phyloP scores from a whole-genome alignment of 2,329 filamentous ascomycete species.

The Aphanocladium album region DNA sequence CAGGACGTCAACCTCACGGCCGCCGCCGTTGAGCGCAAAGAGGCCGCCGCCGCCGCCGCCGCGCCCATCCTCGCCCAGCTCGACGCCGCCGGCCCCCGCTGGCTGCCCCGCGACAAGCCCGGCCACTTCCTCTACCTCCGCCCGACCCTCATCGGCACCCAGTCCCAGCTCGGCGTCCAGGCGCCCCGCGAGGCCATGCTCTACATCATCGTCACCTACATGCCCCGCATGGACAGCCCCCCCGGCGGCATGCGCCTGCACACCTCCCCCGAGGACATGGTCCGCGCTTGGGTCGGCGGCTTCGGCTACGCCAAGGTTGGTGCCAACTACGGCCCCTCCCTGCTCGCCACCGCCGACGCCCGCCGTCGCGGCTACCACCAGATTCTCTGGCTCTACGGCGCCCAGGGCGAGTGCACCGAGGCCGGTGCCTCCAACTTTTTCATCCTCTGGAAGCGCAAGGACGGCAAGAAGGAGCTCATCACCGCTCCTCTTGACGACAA shows the following conservation, averaged over 20 bases:
- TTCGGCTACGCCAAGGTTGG: slow-evolving; percentile 91
- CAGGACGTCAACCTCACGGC: slow-evolving; percentile 49
- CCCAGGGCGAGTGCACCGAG: slow-evolving; percentile 75
- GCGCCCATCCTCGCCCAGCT: slow-evolving; percentile 53
- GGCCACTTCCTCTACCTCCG: slow-evolving; percentile 78
- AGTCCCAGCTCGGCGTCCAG: slow-evolving; percentile 74
- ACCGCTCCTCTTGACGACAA: slow-evolving; percentile 79
- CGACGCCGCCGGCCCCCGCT: slow-evolving; percentile 65
- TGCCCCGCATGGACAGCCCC: slow-evolving; percentile 51
- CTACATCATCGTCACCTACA: slow-evolving; percentile 69
- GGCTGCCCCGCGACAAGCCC: slow-evolving; percentile 66
- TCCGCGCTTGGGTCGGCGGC: slow-evolving; percentile 88
- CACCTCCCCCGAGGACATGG: slow-evolving; percentile 74
- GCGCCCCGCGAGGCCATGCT: slow-evolving; percentile 77
- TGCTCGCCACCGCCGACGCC: slow-evolving; percentile 75
- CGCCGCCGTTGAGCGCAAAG: slow-evolving; percentile 47
- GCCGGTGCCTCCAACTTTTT: slow-evolving; percentile 93
- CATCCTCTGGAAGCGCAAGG: slow-evolving; percentile 61
- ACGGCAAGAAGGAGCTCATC: slow-evolving; percentile 58
- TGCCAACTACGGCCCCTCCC: slow-evolving; percentile 84
- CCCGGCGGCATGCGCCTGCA: slow-evolving; percentile 64
- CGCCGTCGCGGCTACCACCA: slow-evolving; percentile 72
- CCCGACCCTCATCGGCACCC: slow-evolving; percentile 81
- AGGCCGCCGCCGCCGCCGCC: slow-evolving; percentile 23
- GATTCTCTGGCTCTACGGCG: slow-evolving; percentile 88